phyloP scores from a whole-genome alignment of 2,329 filamentous ascomycete species.

The Ophiostoma novo-ulmi region DNA sequence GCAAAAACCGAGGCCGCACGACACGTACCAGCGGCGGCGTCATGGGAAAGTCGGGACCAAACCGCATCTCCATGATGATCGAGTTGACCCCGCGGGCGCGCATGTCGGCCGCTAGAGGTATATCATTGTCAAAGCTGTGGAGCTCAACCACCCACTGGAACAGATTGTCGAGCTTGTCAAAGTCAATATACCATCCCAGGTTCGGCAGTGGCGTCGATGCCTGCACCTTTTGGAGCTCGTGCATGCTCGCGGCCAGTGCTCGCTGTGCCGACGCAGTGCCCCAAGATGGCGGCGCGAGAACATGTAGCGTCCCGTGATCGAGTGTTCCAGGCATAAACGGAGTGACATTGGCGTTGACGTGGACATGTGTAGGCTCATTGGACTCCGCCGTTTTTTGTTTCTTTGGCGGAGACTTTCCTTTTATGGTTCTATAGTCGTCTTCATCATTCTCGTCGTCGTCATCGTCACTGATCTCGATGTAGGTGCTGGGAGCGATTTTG shows the following conservation, averaged over 20 bases:
- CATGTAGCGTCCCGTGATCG: slow-evolving; percentile 55
- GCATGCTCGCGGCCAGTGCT: slow-evolving; percentile 60
- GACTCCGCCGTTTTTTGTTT: too few relatives aligned
- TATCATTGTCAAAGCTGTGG: slow-evolving; percentile 66
- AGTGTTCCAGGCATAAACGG: slow-evolving; percentile 63
- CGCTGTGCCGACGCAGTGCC: slow-evolving; percentile 58
- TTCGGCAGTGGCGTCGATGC: slow-evolving; percentile 51
- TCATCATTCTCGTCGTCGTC: neutral
- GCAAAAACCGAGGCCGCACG: slow-evolving; percentile 71
- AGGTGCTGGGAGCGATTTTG: neutral
- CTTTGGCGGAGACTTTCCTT: neutral
- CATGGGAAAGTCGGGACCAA: slow-evolving; percentile 69
- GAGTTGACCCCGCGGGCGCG: slow-evolving; percentile 55
- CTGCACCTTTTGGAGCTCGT: slow-evolving; percentile 60
- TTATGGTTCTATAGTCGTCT: neutral
- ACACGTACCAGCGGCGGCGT: slow-evolving; percentile 80
- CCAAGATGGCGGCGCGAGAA: slow-evolving; percentile 61
- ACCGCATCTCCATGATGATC: slow-evolving; percentile 76
- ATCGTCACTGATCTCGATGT: neutral
- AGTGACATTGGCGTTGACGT: slow-evolving; percentile 28
- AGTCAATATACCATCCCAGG: slow-evolving; percentile 80
- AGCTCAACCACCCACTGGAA: slow-evolving; percentile 92
- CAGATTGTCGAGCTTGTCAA: slow-evolving; percentile 60
- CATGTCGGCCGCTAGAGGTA: slow-evolving; percentile 74
- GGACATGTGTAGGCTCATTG: neutral